Percentiles rank a stretch among this genome's conserved stretches.
These are phyloP conservation scores for Talaromyces sp. DNA, from an alignment of 2,329 filamentous ascomycete genomes.

Conservation along the genomic window DNA sequence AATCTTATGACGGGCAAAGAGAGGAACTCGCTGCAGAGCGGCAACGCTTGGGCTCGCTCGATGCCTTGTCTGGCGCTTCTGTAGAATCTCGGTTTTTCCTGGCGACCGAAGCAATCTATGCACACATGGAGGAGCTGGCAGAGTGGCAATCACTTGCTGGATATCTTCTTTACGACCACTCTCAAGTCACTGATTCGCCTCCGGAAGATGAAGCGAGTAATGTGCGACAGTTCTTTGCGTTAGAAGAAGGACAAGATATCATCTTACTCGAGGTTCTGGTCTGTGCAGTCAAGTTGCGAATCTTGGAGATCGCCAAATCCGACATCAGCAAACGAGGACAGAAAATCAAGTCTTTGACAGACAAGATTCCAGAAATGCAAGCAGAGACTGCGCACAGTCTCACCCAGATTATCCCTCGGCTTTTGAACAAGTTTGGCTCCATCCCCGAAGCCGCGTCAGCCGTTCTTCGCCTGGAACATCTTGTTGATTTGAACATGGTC, in stretches of 20 bases:
- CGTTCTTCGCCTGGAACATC: conserved; percentile 78
- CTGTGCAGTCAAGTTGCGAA: conserved; percentile 69
- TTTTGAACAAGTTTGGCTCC: conserved; percentile 92
- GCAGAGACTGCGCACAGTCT: conserved; percentile 75
- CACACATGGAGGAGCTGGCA: conserved; percentile 71
- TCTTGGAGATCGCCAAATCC: conserved; percentile 62
- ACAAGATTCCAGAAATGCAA: conserved; percentile 62
- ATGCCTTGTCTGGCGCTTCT: conserved; percentile 54
- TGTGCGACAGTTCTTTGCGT: conserved; percentile 67
- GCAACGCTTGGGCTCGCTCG: conserved; percentile 19
- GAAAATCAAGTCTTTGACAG: conserved; percentile 54
- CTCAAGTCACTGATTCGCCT: conserved; percentile 51
- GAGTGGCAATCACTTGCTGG: conserved; percentile 86
- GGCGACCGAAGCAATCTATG: conserved; percentile 79
- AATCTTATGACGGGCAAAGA: conserved; percentile 70
- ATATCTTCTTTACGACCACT: conserved; percentile 90
- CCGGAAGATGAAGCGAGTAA: conserved; percentile 56
- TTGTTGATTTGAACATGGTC: conserved; percentile 81
- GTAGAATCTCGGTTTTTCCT: conserved; percentile 79
- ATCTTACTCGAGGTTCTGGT: conserved; percentile 84
- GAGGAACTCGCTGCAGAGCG: conserved; percentile 24
- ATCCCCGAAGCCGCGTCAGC: conserved; percentile 78
- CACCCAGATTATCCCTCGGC: conserved; percentile 71
- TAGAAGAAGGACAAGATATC: conserved; percentile 71
- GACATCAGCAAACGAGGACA: conserved; percentile 51